Conservation (phyloP, 2,329 filamentous ascomycete genomes). For the Aspergillus sp. region DNA sequence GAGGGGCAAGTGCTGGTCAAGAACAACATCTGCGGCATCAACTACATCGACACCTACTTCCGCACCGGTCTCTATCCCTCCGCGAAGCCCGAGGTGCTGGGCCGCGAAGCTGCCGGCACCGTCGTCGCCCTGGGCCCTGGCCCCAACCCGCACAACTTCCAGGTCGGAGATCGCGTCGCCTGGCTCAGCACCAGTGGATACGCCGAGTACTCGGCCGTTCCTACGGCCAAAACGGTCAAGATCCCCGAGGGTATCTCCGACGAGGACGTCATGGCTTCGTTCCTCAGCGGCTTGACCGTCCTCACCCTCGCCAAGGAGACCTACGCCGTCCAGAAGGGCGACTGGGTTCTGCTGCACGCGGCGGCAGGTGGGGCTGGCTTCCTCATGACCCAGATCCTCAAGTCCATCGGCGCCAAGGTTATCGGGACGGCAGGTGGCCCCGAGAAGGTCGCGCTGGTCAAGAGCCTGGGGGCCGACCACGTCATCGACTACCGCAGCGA, state of each 20-base stretch:
- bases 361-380: constrained; percentile 80
- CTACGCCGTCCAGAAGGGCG: constrained; percentile 64
- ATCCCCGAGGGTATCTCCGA: constrained; percentile 63
- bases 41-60: constrained; percentile 92
- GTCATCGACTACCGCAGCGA: constrained; percentile 80
- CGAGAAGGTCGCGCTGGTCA: constrained; percentile 71
- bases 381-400: constrained; percentile 73
- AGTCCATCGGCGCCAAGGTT: constrained; percentile 68
- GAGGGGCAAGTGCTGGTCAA: constrained; percentile 76
- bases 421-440: constrained; percentile 76
- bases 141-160: constrained; percentile 52
- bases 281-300: constrained; percentile 83
- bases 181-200: constrained; percentile 61
- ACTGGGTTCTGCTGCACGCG: constrained; percentile 82
- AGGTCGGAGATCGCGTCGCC: constrained; percentile 68
- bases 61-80: constrained; percentile 78
- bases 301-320: constrained; percentile 76
- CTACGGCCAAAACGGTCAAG: constrained; percentile 55
- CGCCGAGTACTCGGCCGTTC: constrained; percentile 58
- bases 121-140: constrained; percentile 62
- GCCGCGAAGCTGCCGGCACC: constrained; percentile 74
- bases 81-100: constrained; percentile 70
- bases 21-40: constrained; percentile 77
- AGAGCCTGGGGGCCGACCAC: constrained; percentile 65
- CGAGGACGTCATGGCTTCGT: constrained; percentile 64